phyloP scores from a whole-genome alignment of 768 basidiomycete species.

The Dendrothele bispora region DNA sequence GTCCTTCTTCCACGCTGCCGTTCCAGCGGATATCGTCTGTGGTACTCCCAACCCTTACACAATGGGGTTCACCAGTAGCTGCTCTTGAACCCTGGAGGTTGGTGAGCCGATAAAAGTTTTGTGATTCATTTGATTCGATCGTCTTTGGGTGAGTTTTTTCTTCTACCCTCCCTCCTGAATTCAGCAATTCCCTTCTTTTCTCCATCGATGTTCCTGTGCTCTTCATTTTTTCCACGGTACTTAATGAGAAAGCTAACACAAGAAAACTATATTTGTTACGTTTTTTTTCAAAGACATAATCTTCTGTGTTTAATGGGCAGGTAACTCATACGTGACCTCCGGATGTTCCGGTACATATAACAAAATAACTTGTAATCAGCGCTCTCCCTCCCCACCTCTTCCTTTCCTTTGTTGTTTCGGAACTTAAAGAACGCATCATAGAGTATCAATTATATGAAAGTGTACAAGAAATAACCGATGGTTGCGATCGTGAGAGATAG shows the following conservation, averaged over 20 bases:
- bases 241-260: constrained; percentile 72
- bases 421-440: constrained; percentile 86
- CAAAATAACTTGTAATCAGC: constrained; percentile 28
- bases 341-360: constrained; percentile 76
- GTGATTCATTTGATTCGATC: constrained; percentile 75
- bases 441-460: constrained; percentile 77
- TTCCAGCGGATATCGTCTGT: constrained; percentile 62
- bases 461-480: constrained; percentile 67
- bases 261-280: constrained; percentile 70
- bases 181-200: too few species aligned
- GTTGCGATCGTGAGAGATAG: too few species aligned
- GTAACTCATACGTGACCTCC: constrained; percentile 73
- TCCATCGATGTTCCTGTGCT: constrained; percentile 1
- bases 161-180: not conserved
- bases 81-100: constrained; percentile 43
- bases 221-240: constrained; percentile 59
- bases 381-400: too few species aligned
- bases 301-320: constrained; percentile 76
- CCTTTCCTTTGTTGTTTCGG: constrained; percentile 11
- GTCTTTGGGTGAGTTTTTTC: constrained; percentile 69
- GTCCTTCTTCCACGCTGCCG: constrained; percentile 79
- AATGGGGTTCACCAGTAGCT: constrained; percentile 71
- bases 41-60: constrained; percentile 65
- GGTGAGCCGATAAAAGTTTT: too few species aligned
- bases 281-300: constrained; percentile 2